Base-by-base conservation (phyloP, 2,329 filamentous ascomycete genomes). In the Colletotrichum scovillei region DNA sequence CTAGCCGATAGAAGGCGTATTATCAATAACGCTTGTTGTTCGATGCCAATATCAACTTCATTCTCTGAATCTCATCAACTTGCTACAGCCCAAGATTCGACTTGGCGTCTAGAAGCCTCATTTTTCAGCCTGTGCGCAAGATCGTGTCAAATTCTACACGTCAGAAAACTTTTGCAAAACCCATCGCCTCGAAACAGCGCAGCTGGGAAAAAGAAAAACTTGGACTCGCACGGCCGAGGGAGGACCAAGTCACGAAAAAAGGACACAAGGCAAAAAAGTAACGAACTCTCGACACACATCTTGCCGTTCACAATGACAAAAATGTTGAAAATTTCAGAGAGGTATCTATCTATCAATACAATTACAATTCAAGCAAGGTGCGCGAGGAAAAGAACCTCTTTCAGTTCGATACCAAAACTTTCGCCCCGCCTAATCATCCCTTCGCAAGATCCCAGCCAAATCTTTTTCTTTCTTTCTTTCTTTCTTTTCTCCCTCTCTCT, bases 331-430 rank as follows among this genome's bases (percentile, higher is more conserved):
- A n/a, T 26, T 30, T 32, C 4, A 22, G 67, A 73, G 62, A 66
- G 67, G 70, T 70, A 73, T 73, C 60, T 56, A 24, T 70, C 67
- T 70, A 66, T 70, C 55, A 22, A 24, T 72, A 35, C 58, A 55
- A 69, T n/a, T 72, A 35, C 58, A 55, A 53, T n/a, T n/a, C 32
- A 55, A 35, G 22, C 56, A 62, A 56, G 46, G 62, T 60, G 46
- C 56, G 55, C 26, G 35, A 19, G 11, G 38, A 49, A 38, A 53
- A 63, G 53, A 30, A 38, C 22, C 42, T 49, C 42, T 49, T n/a
- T 57, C 8, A 42, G 3, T 53, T 46, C 35, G 22, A 72, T 42
- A 30, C 32, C 49, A 32, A 35, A 69, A 28, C 30, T 19, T 6
- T 53, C 32, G 49, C 70, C 56, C 67, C 62, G 56, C 59, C n/a